Percentiles rank a stretch among this genome's conserved stretches.
phyloP scores from a whole-genome alignment of 495 filamentous ascomycete genomes.

The Hypoxylon perforatum region DNA sequence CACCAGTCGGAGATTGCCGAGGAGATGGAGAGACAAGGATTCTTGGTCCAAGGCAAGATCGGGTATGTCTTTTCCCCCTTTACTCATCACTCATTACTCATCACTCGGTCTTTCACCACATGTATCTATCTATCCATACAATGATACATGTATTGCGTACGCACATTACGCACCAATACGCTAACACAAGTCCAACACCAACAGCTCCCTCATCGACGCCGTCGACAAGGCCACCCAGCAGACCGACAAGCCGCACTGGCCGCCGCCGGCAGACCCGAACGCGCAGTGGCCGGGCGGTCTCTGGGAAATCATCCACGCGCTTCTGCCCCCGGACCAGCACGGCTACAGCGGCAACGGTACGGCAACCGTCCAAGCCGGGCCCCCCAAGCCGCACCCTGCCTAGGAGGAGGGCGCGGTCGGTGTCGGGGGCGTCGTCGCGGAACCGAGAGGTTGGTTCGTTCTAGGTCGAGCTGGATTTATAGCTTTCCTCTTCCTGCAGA shows the following conservation, averaged over 20 bases:
- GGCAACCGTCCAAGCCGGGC: not conserved
- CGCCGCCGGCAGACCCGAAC: slow-evolving; percentile 35
- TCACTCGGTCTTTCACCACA: too few relatives aligned
- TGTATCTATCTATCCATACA: too few relatives aligned
- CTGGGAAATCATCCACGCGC: slow-evolving; percentile 37
- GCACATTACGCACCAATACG: too few relatives aligned
- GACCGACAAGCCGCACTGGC: slow-evolving; percentile 33
- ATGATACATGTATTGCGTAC: too few relatives aligned
- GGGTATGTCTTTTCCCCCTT: slow-evolving; percentile 60
- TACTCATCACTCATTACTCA: too few relatives aligned
- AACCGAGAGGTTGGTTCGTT: too few relatives aligned
- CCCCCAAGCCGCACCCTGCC: not conserved
- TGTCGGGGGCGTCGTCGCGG: too few relatives aligned
- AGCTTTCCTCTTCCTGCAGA: too few relatives aligned
- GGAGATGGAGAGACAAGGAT: slow-evolving; percentile 74
- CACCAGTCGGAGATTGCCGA: slow-evolving; percentile 90
- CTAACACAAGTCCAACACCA: not conserved
- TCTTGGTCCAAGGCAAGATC: slow-evolving; percentile 72
- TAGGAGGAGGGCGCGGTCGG: too few relatives aligned
- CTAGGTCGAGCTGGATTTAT: too few relatives aligned
- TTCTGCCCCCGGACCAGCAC: slow-evolving; percentile 20
- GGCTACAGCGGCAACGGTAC: not conserved
- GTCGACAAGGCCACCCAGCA: slow-evolving; percentile 34
- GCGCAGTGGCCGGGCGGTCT: slow-evolving; percentile 40
- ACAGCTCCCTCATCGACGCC: slow-evolving; percentile 46